phyloP scores from a whole-genome alignment of 306 rosid species.

The Acacia melanoxylon region DNA sequence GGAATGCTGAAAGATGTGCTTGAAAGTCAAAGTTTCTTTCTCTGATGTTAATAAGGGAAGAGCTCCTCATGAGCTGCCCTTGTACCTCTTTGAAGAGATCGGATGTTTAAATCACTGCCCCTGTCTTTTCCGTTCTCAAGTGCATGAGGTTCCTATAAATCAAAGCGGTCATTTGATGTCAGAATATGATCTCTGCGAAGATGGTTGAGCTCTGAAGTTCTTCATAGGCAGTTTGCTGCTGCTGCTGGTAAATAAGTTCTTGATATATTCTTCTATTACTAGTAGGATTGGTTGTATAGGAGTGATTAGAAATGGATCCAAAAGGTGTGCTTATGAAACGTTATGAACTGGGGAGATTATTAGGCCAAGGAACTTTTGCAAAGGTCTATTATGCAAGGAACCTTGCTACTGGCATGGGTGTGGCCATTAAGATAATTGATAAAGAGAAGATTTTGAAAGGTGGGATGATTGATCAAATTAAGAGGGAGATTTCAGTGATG shows the following conservation, averaged over 20 bases:
- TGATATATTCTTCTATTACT: conserved; percentile 28
- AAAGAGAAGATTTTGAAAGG: conserved; percentile 84
- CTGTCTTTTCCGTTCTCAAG: conserved; percentile 34
- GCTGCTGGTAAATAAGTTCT: conserved; percentile 23
- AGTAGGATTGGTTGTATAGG: conserved; percentile 28
- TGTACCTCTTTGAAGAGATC: conserved; percentile 45
- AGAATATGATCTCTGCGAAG: conserved; percentile 60
- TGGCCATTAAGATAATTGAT: conserved; percentile 80
- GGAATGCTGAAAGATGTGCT: conserved; percentile 99
- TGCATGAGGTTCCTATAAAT: conserved; percentile 39
- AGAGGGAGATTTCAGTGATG: conserved; percentile 93
- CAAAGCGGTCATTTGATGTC: conserved; percentile 35
- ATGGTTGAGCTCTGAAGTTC: conserved; percentile 60
- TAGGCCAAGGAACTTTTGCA: conserved; percentile 99
- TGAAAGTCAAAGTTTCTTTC: conserved; percentile 51
- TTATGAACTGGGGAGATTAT: conserved; percentile 73
- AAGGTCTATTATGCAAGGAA: conserved; percentile 90
- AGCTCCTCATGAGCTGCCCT: conserved; percentile 49
- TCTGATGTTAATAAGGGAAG: conserved; percentile 41
- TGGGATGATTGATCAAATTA: conserved; percentile 89
- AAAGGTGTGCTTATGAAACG: conserved; percentile 82
- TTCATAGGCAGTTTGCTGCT: conserved; percentile 28
- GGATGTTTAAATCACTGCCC: conserved; percentile 43
- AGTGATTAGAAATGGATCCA: conserved; percentile 56
- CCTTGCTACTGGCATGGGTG: conserved; percentile 65